Conservation (phyloP, 805 yeast genomes). For the Ogataea pilisensis region DNA sequence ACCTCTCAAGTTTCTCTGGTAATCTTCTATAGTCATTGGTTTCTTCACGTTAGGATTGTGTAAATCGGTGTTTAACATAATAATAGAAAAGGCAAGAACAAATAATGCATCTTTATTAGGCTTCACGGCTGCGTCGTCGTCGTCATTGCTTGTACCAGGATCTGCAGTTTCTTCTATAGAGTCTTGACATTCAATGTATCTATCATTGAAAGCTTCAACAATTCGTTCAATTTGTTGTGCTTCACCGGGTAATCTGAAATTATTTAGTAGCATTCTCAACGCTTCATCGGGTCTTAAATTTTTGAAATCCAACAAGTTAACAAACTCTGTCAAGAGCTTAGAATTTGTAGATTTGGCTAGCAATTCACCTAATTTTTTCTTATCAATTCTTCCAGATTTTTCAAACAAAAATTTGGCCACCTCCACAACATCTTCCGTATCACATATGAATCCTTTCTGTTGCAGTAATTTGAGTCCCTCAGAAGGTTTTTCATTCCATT, state of each 20-base stretch:
- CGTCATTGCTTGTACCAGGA: conserved; percentile 22
- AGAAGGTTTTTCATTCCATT: conserved; percentile 75
- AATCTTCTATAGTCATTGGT: conserved; percentile 86
- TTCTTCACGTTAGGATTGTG: conserved; percentile 90
- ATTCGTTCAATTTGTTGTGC: conserved; percentile 94
- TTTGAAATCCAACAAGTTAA: conserved; percentile 67
- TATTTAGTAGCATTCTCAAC: conserved; percentile 70
- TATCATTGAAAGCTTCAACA: conserved; percentile 78
- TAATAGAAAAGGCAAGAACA: conserved; percentile 84
- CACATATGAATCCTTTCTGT: conserved; percentile 60
- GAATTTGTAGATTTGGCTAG: conserved; percentile 72
- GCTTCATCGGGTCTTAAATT: conserved; percentile 91
- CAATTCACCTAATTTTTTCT: conserved; percentile 81
- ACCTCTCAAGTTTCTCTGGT: conserved; percentile 74
- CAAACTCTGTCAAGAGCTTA: conserved; percentile 57
- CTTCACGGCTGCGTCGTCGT: conserved; percentile 45
- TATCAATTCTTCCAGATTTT: conserved; percentile 78
- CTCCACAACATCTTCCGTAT: conserved; percentile 46
- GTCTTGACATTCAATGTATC: conserved; percentile 57
- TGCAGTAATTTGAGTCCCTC: conserved; percentile 64
- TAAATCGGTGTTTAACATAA: conserved; percentile 89
- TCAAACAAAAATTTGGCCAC: conserved; percentile 74
- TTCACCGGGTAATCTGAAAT: conserved; percentile 94
- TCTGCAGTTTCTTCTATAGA: conserved; percentile 23
- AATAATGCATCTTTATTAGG: conserved; percentile 87